Evolutionary conservation across 345 rosid genomes (phyloP).

Genomic region (Murraya koenigii): DNA sequence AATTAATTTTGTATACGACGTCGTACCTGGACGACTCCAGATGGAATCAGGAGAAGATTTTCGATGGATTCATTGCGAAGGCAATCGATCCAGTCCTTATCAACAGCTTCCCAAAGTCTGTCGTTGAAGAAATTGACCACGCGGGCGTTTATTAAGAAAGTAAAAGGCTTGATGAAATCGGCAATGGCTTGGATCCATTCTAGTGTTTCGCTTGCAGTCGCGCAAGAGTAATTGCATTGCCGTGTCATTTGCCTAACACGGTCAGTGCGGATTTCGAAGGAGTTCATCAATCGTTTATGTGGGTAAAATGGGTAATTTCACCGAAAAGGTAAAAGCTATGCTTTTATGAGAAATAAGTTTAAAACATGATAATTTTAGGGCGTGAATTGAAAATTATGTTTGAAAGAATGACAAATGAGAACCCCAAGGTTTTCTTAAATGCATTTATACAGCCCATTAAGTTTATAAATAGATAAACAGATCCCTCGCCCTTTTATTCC

Average conservation of each 20-base stretch:
- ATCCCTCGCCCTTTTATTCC: no score
- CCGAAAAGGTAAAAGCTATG: background rate
- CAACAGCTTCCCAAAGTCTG: constrained; percentile 76
- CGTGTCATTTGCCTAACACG: background rate
- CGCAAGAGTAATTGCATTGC: constrained; percentile 50
- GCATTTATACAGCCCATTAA: no score
- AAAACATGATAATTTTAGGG: background rate
- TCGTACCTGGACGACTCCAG: constrained; percentile 59
- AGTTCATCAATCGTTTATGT: background rate
- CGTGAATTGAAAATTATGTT: no score
- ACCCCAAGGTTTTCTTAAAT: no score
- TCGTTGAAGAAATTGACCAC: constrained; percentile 82
- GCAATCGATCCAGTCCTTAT: constrained; percentile 75
- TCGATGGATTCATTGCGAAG: constrained; percentile 54
- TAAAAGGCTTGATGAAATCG: constrained; percentile 53
- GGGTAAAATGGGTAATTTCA: background rate
- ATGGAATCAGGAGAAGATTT: constrained; percentile 71
- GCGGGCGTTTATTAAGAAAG: constrained; percentile 56
- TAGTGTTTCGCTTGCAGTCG: constrained; percentile 54
- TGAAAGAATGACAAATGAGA: no score
- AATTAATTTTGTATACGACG: background rate
- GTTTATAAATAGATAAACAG: no score
- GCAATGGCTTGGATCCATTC: constrained; percentile 73
- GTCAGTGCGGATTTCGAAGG: background rate
- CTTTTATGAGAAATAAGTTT: background rate